Conservation (phyloP, 1,284 basidiomycete species). For the Neonothopanus nambi region DNA sequence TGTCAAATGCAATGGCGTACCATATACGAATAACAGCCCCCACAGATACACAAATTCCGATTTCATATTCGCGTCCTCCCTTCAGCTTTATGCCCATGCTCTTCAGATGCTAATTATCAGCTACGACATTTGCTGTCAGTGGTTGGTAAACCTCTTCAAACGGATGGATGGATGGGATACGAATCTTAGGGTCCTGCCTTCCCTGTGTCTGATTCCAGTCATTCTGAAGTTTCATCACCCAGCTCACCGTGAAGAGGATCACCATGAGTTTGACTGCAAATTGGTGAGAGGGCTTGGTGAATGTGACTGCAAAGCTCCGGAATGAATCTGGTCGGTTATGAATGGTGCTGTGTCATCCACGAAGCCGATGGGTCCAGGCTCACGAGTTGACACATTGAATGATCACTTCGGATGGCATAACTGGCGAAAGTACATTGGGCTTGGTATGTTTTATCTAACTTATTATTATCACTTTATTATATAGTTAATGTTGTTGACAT, state of each 20-base stretch:
- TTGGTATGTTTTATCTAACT: too few species aligned
- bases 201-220: constrained; percentile 1
- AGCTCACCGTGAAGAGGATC: constrained; percentile 5
- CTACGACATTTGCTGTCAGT: constrained; percentile 24
- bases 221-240: constrained; percentile 14
- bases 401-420: constrained; percentile 10
- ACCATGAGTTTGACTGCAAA: constrained; percentile 18
- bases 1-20: too few species aligned
- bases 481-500: too few species aligned
- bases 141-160: constrained; percentile 11
- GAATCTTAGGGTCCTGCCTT: background rate
- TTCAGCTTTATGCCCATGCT: background rate
- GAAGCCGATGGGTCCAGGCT: constrained; percentile 19
- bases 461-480: too few species aligned
- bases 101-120: constrained; percentile 4
- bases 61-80: constrained; percentile 12
- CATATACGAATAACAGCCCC: too few species aligned
- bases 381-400: constrained; percentile 21
- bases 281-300: constrained; percentile 3
- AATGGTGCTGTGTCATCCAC: constrained; percentile 15
- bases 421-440: background rate
- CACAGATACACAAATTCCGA: constrained; percentile 26
- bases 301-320: constrained; percentile 19
- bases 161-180: constrained; percentile 3
- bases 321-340: constrained; percentile 17